Evolutionary conservation across 2,329 filamentous ascomycete species (phyloP).

Genomic region (Blumeriella jaapii): DNA sequence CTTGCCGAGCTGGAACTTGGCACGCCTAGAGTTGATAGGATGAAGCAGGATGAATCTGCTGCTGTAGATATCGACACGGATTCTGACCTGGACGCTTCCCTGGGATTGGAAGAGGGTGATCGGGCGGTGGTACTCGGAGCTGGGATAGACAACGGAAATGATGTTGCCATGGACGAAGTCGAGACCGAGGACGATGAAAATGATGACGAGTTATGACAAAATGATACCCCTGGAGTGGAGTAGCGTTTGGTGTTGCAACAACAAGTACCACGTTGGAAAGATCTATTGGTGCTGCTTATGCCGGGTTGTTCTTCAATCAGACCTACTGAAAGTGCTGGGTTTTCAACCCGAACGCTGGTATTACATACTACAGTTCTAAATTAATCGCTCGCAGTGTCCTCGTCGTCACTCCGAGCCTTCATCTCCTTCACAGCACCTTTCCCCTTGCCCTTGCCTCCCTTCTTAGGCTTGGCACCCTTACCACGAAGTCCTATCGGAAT

Average conservation of each 20-base stretch:
- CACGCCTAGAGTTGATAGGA: background rate
- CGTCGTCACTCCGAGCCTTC: constrained; percentile 23
- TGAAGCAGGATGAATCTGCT: background rate
- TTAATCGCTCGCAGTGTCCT: constrained; percentile 19
- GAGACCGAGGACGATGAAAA: constrained; percentile 14
- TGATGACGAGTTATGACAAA: constrained; percentile 12
- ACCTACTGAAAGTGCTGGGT: constrained; percentile 4
- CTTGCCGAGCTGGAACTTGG: constrained; percentile 13
- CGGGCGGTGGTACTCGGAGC: background rate
- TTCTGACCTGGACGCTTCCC: constrained; percentile 1
- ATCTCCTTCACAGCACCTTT: constrained; percentile 21
- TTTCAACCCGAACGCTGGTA: constrained; percentile 1
- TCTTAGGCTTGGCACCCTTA: constrained; percentile 31
- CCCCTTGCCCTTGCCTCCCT: constrained; percentile 28
- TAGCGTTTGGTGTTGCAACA: constrained; percentile 8
- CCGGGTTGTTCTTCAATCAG: constrained; percentile 2
- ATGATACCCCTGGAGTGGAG: constrained; percentile 14
- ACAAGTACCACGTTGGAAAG: constrained; percentile 2
- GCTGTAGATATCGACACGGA: constrained; percentile 5
- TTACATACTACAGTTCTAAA: constrained; percentile 10
- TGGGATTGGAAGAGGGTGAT: background rate
- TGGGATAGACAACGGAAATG: background rate
- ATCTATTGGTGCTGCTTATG: constrained; percentile 8
- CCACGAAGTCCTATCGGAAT: constrained; percentile 32
- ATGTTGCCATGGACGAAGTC: constrained; percentile 1